phyloP scores from a whole-genome alignment of 1,284 basidiomycete species.

The Cystobasidiaceae sp. region DNA sequence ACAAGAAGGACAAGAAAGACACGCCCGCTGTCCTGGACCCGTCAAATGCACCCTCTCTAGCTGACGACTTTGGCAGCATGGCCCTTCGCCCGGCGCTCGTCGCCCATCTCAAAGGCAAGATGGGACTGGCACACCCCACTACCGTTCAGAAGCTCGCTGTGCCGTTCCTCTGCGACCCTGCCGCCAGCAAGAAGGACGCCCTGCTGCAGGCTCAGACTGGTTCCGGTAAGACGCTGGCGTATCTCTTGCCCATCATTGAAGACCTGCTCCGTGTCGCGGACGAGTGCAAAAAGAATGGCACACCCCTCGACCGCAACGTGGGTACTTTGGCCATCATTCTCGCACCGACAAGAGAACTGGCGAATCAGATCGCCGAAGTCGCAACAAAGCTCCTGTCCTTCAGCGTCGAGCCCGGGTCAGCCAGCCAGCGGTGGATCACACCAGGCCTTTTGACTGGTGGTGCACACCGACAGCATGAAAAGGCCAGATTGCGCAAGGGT shows the following conservation, averaged over 20 bases:
- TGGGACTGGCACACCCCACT: conserved; percentile 80
- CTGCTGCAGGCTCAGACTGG: conserved; percentile 98
- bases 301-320: conserved; percentile 62
- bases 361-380: conserved; percentile 70
- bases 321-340: conserved; percentile 63
- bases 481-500: conserved; percentile 65
- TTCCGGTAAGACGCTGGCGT: conserved; percentile 94
- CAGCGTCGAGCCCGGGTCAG: not conserved
- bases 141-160: conserved; percentile 81
- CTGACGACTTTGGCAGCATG: conserved; percentile 70
- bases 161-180: conserved; percentile 58
- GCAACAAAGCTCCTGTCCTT: conserved; percentile 23
- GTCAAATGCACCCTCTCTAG: conserved; percentile 70
- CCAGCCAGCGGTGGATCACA: conserved; percentile 55
- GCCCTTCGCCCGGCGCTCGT: conserved; percentile 74
- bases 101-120: conserved; percentile 69
- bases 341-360: conserved; percentile 63
- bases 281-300: conserved; percentile 45
- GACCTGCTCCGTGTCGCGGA: conserved; percentile 83
- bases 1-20: conserved; percentile 23
- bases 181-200: conserved; percentile 59
- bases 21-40: conserved; percentile 52
- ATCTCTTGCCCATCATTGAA: conserved; percentile 90
- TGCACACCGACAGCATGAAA: conserved; percentile 66
- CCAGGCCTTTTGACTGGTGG: conserved; percentile 83